Percentiles rank a stretch among this genome's conserved stretches.
Evolutionary conservation across 2,329 filamentous ascomycete genomes (phyloP).

Genomic region (Fusarium veterinarium): DNA sequence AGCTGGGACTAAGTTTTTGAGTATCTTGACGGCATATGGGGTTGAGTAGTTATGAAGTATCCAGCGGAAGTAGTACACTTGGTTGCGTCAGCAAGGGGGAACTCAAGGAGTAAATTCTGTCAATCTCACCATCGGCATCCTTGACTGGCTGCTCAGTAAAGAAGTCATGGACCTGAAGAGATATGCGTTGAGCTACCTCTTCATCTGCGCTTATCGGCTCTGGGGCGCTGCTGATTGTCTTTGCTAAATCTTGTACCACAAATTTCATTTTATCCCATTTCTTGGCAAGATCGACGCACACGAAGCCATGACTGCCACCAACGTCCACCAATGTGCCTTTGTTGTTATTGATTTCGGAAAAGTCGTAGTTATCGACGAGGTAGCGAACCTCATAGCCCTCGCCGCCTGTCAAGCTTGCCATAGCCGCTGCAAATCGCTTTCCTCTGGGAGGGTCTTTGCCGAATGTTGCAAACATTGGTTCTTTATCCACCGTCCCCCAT

Average conservation of each 20-base stretch:
- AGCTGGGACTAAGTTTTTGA: slow-evolving; percentile 63
- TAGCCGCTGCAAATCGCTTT: slow-evolving; percentile 64
- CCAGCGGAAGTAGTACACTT: slow-evolving; percentile 68
- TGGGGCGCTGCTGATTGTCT: slow-evolving; percentile 60
- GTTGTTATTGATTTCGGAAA: slow-evolving; percentile 57
- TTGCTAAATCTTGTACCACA: slow-evolving; percentile 66
- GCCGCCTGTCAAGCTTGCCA: slow-evolving; percentile 65
- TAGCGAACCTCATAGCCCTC: slow-evolving; percentile 67
- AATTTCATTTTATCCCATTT: slow-evolving; percentile 63
- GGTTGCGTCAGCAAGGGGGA: slow-evolving; percentile 17
- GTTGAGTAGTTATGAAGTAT: slow-evolving; percentile 73
- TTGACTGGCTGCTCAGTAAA: slow-evolving; percentile 66
- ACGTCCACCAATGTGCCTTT: slow-evolving; percentile 67
- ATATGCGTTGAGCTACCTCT: slow-evolving; percentile 54
- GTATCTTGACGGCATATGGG: slow-evolving; percentile 60
- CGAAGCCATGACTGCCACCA: slow-evolving; percentile 69
- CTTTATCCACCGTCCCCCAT: slow-evolving; percentile 61
- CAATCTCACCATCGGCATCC: slow-evolving; percentile 60
- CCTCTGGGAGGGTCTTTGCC: slow-evolving; percentile 60
- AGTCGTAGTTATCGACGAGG: slow-evolving; percentile 66
- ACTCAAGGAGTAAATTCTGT: not conserved
- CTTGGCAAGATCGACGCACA: slow-evolving; percentile 65
- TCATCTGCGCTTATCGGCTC: slow-evolving; percentile 54
- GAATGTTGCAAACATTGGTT: slow-evolving; percentile 66
- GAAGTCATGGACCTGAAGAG: slow-evolving; percentile 65